Percentiles rank a stretch among this genome's conserved stretches.
phyloP scores from a whole-genome alignment of 148 eudicot species.

The Camellia sinensis region DNA sequence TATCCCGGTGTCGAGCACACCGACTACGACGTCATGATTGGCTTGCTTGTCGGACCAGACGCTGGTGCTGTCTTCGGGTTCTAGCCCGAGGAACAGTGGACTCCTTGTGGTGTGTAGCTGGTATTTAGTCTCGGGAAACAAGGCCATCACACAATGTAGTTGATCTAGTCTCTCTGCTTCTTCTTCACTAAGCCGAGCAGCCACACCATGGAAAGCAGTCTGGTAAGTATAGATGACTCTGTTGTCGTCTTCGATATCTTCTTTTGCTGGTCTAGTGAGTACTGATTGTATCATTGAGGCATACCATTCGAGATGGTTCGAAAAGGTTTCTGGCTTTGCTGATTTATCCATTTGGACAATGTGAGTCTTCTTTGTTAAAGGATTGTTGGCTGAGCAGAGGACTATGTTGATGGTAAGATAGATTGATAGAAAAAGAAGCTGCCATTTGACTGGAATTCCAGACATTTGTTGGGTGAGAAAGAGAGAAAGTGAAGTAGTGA shows the following conservation, averaged over 20 bases:
- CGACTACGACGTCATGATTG: slow-evolving; percentile 65
- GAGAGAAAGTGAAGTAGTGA: background rate
- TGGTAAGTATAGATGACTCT: slow-evolving; percentile 66
- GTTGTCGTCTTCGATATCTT: slow-evolving; percentile 13
- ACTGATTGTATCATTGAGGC: slow-evolving; percentile 49
- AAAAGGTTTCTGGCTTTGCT: slow-evolving; percentile 52
- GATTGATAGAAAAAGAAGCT: slow-evolving; percentile 27
- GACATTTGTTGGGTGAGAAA: slow-evolving; percentile 9
- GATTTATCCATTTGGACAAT: slow-evolving; percentile 71
- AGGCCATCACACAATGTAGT: slow-evolving; percentile 45
- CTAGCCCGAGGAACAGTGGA: slow-evolving; percentile 74
- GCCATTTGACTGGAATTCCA: slow-evolving; percentile 22
- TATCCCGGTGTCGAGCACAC: slow-evolving; percentile 83
- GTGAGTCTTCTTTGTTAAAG: slow-evolving; percentile 46
- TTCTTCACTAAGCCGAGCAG: slow-evolving; percentile 52
- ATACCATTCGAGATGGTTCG: slow-evolving; percentile 63
- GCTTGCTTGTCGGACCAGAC: slow-evolving; percentile 21
- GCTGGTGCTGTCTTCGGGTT: slow-evolving; percentile 26
- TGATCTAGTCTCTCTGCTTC: slow-evolving; percentile 39
- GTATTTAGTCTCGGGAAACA: slow-evolving; percentile 58
- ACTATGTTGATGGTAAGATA: slow-evolving; percentile 13
- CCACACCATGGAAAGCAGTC: slow-evolving; percentile 75
- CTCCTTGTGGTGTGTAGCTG: slow-evolving; percentile 80
- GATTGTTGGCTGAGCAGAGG: slow-evolving; percentile 6
- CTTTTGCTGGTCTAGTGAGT: background rate